phyloP scores from a whole-genome alignment of 2,329 filamentous ascomycete genomes.

The Parastagonospora avenae region DNA sequence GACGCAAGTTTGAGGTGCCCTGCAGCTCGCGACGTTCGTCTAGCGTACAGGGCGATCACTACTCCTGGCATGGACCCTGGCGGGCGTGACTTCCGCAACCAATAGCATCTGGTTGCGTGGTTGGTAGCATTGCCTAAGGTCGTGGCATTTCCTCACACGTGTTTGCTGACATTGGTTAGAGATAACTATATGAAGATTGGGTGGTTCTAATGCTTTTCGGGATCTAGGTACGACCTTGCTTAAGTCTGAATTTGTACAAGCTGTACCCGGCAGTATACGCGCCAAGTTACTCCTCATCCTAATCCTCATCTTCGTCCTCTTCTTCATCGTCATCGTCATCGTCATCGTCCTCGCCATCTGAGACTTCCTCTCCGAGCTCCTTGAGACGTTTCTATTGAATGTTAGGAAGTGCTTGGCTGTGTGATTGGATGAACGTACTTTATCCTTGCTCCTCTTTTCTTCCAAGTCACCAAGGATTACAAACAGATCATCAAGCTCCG shows the following conservation, averaged over 20 bases:
- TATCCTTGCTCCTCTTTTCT: conserved; percentile 50
- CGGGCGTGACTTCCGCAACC: too few species aligned
- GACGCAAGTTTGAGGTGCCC: conserved; percentile 4
- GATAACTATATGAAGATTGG: too few species aligned
- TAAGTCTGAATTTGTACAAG: too few species aligned
- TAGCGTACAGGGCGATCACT: background rate
- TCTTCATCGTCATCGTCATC: conserved; percentile 37
- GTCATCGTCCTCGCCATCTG: conserved; percentile 48
- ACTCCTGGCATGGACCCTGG: background rate
- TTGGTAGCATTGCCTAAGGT: too few species aligned
- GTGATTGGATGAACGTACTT: conserved; percentile 27
- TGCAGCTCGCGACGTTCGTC: background rate
- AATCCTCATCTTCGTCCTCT: conserved; percentile 23
- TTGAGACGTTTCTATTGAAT: conserved; percentile 52
- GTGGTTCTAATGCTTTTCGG: too few species aligned
- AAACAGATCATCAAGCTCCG: conserved; percentile 56
- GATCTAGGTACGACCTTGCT: too few species aligned
- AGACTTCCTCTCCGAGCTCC: conserved; percentile 51
- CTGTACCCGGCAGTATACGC: too few species aligned
- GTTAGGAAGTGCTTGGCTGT: conserved; percentile 17
- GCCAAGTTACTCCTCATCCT: conserved; percentile 2
- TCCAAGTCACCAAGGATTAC: conserved; percentile 55
- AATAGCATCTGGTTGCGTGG: too few species aligned
- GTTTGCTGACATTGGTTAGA: too few species aligned
- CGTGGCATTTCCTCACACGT: too few species aligned